These are phyloP conservation scores for Pseudogymnoascus verrucosus DNA, from an alignment of 2,329 filamentous ascomycete species.

Conservation along the genomic window DNA sequence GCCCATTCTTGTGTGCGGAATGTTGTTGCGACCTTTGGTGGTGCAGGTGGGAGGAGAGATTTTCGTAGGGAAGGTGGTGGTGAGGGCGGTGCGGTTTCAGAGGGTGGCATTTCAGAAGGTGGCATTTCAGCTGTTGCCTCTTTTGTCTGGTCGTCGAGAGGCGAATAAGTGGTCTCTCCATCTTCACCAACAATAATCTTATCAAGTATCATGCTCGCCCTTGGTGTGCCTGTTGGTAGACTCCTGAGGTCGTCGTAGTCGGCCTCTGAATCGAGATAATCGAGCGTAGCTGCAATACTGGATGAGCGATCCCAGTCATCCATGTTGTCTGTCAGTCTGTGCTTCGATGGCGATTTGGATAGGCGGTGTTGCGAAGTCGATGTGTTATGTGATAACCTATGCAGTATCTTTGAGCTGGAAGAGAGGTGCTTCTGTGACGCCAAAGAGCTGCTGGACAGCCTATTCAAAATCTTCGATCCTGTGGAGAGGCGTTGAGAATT, in stretches of 20 bases:
- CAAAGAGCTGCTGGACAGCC: not conserved
- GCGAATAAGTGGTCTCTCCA: not conserved
- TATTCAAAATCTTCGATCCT: not conserved
- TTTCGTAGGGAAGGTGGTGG: conserved; percentile 44
- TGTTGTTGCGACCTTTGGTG: conserved; percentile 70
- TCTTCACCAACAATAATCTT: not conserved
- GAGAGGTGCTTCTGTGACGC: conserved; percentile 10
- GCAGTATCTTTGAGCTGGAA: conserved; percentile 17
- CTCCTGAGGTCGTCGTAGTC: conserved; percentile 27
- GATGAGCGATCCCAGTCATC: conserved; percentile 26
- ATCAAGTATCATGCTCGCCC: conserved; percentile 4
- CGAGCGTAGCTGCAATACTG: conserved; percentile 52
- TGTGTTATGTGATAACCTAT: conserved; percentile 21
- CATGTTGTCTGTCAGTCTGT: not conserved
- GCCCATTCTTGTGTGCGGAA: conserved; percentile 96
- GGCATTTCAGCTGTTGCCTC: not conserved
- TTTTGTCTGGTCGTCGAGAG: not conserved
- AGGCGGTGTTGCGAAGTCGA: conserved; percentile 22
- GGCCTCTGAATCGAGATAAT: conserved; percentile 41
- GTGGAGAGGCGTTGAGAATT: conserved; percentile 1
- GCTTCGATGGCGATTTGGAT: conserved; percentile 29
- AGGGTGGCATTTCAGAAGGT: conserved; percentile 20
- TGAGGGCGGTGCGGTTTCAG: conserved; percentile 37
- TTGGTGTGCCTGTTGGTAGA: conserved; percentile 2
- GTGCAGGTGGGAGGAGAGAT: conserved; percentile 57